Percentiles rank a stretch among this genome's conserved stretches.
phyloP scores from a whole-genome alignment of 306 rosid species.

The apple (Malus domestica) region DNA sequence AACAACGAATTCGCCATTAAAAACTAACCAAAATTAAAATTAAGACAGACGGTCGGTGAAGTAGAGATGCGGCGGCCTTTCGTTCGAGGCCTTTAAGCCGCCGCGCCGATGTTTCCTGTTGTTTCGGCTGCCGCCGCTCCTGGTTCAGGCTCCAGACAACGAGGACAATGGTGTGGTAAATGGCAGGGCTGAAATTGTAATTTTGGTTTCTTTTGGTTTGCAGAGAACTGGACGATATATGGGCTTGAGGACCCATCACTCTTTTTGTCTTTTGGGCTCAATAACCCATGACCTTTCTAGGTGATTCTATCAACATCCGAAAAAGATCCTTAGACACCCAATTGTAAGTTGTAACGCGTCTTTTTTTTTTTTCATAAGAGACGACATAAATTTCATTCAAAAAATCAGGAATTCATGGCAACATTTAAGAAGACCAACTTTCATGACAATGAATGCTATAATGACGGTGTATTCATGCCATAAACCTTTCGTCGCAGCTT shows the following conservation, averaged over 20 bases:
- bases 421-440: no score
- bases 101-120: not conserved
- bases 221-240: not conserved
- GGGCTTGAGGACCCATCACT: not conserved
- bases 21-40: not conserved
- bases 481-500: no score
- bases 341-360: no score
- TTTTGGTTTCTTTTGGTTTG: not conserved
- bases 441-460: no score
- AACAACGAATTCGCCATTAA: conserved; percentile 38
- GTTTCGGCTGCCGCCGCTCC: not conserved
- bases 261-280: not conserved
- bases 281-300: not conserved
- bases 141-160: not conserved
- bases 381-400: no score
- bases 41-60: not conserved
- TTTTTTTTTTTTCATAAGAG: no score
- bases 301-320: not conserved
- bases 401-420: no score
- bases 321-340: not conserved
- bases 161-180: not conserved
- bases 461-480: no score
- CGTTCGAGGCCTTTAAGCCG: not conserved
- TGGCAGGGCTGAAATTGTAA: not conserved
- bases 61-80: not conserved